Evolutionary conservation across 225 moss, liverwort and hornwort genomes (phyloP).

Genomic region (Physcomitrellopsis africana): DNA sequence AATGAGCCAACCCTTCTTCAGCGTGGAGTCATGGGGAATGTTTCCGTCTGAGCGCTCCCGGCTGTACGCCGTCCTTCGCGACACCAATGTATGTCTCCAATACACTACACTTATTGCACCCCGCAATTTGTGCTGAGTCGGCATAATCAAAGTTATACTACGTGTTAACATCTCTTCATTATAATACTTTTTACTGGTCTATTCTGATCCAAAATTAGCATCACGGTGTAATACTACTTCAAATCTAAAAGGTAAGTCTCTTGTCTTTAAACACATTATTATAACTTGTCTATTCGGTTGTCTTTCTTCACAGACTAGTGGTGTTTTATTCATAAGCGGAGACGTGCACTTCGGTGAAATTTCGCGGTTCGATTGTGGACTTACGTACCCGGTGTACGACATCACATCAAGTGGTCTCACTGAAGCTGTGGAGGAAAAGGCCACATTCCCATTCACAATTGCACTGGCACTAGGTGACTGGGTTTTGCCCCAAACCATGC

Average conservation of each 20-base stretch:
- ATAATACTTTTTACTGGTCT: not conserved
- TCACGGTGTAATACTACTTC: not conserved
- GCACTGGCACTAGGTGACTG: conserved; percentile 65
- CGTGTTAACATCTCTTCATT: not conserved
- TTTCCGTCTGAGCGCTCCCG: conserved; percentile 80
- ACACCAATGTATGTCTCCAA: conserved; percentile 62
- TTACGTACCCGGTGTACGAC: conserved; percentile 80
- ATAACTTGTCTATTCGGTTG: conserved; percentile 9
- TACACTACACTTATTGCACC: not conserved
- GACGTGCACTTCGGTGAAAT: conserved; percentile 98
- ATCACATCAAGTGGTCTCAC: conserved; percentile 96
- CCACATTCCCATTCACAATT: conserved; percentile 53
- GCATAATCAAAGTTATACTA: not conserved
- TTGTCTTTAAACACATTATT: not conserved
- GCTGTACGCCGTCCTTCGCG: conserved; percentile 66
- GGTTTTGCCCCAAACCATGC: conserved; percentile 87
- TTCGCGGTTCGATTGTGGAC: conserved; percentile 82
- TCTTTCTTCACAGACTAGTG: conserved; percentile 57
- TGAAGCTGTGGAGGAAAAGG: conserved; percentile 84
- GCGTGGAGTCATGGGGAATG: conserved; percentile 85
- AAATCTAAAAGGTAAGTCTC: not conserved
- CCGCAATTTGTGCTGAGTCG: not conserved
- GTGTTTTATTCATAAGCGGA: conserved; percentile 85
- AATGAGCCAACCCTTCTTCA: conserved; percentile 83
- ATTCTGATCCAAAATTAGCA: no score